Evolutionary conservation across 768 basidiomycete species (phyloP).

Genomic region (Scleroderma citrinum): DNA sequence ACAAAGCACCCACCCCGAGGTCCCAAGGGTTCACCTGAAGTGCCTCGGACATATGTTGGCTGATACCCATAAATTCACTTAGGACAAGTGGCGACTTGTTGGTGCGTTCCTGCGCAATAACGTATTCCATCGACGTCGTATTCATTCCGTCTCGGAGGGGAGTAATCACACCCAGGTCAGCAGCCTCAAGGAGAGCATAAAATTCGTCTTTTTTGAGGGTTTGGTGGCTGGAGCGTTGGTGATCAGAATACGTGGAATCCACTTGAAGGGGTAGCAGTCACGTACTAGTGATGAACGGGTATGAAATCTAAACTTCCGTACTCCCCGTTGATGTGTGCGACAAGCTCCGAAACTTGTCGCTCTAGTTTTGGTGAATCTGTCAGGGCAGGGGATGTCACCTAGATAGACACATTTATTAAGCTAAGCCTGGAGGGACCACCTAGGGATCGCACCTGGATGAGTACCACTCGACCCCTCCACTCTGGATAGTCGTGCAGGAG

Average conservation of each 20-base stretch:
- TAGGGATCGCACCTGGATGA: constrained; percentile 38
- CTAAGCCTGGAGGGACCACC: not conserved
- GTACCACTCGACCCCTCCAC: constrained; percentile 87
- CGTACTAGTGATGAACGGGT: constrained; percentile 96
- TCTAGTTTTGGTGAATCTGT: constrained; percentile 93
- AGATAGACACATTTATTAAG: not conserved
- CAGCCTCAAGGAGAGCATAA: constrained; percentile 88
- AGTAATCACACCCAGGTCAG: constrained; percentile 92
- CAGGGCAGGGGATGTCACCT: constrained; percentile 91
- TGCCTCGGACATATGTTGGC: constrained; percentile 84
- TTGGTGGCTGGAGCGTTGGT: constrained; percentile 69
- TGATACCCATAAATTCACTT: constrained; percentile 98
- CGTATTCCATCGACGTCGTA: constrained; percentile 97
- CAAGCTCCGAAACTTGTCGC: constrained; percentile 87
- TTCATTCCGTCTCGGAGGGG: constrained; percentile 98
- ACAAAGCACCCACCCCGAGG: constrained; percentile 55
- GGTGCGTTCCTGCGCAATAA: constrained; percentile 85
- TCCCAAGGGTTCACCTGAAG: constrained; percentile 96
- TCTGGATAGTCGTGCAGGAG: constrained; percentile 90
- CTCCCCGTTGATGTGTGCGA: constrained; percentile 92
- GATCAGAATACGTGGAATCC: not conserved
- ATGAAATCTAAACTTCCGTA: constrained; percentile 93
- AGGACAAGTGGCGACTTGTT: constrained; percentile 83
- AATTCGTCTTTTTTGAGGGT: constrained; percentile 97
- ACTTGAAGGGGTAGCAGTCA: constrained; percentile 10